Base-by-base conservation (phyloP, 2,329 filamentous ascomycete species). In the Arthroderma sp. region DNA sequence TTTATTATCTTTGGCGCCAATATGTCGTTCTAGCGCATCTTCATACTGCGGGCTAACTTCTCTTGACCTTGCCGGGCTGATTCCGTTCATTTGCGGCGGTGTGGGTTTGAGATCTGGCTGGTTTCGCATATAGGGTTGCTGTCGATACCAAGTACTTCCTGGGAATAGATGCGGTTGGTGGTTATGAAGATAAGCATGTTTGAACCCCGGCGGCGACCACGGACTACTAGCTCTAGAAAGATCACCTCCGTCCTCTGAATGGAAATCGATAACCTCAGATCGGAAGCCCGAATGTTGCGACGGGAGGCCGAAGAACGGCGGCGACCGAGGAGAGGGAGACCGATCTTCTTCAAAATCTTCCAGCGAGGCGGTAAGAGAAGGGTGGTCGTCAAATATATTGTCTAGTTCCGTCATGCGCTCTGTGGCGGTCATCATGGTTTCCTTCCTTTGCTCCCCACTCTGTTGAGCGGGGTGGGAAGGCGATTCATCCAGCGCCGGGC, bases 161-260 rank as follows among this genome's bases (percentile, higher is more conserved):
- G 69, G 68, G 51, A 55, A 60, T 49, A 40, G 39, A 3, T 42
- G 38, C 38, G 42, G 44, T 54, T 70, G 73, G 51, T 66, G 64
- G 46, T 58, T 57, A 9, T 33, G 28, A 31, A 46, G 38, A 10
- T 45, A 37, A 6, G 42, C 46, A 29, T 61, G 58, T 48, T 75
- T 70, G 70, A 78, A 80, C 8, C 77, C 77, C 2, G 80, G 80
- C 36, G 80, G 80, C 43, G 76, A 79, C 76, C 77, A 82, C 30
- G 75, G 75, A 40, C 72, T 70, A 22, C 47, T 49, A 27, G 42
- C 10, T 5, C 67, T 64, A 43, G 68, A 68, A 47, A 73, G 68
- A 10, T 44, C 31, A 5, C 50, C 56, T 46, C 69, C 68, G 40
- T 68, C 65, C 10, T 61, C 47, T 47, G 68, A 63, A 49, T 58